Percentiles rank a stretch among this genome's conserved stretches.
Conservation (phyloP, 1,284 basidiomycete species). For the Rhodofomes roseus region DNA sequence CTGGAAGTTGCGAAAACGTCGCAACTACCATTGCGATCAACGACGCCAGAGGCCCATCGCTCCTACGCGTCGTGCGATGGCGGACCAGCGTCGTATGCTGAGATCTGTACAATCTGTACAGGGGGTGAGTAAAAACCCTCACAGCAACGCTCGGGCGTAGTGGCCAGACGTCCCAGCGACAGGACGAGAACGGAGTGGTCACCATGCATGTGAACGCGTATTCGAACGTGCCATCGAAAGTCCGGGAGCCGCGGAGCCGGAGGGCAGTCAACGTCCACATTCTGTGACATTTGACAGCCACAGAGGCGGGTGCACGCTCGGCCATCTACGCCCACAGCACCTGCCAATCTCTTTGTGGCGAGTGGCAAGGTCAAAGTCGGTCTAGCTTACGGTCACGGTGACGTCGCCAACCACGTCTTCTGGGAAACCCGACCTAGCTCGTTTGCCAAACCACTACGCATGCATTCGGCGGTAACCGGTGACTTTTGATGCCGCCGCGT, state of each 20-base stretch:
- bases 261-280: not conserved
- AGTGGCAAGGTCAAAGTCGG: not conserved
- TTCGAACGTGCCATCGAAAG: not conserved
- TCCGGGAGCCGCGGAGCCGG: not conserved
- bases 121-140: not conserved
- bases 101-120: not conserved
- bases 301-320: not conserved
- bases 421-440: not conserved
- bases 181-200: not conserved
- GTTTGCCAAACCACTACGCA: not conserved
- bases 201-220: not conserved
- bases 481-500: not conserved
- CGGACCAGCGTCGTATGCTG: not conserved
- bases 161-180: not conserved
- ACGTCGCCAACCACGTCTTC: not conserved
- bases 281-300: not conserved
- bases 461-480: not conserved
- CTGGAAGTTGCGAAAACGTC: not conserved
- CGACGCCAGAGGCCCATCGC: too few species aligned
- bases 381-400: not conserved
- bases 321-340: not conserved
- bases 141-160: not conserved
- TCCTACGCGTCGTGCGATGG: too few species aligned
- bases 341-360: not conserved
- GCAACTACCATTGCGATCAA: not conserved